Base-by-base conservation (phyloP, 2,329 filamentous ascomycete genomes). In the Calonectria pseudoturangicola region DNA sequence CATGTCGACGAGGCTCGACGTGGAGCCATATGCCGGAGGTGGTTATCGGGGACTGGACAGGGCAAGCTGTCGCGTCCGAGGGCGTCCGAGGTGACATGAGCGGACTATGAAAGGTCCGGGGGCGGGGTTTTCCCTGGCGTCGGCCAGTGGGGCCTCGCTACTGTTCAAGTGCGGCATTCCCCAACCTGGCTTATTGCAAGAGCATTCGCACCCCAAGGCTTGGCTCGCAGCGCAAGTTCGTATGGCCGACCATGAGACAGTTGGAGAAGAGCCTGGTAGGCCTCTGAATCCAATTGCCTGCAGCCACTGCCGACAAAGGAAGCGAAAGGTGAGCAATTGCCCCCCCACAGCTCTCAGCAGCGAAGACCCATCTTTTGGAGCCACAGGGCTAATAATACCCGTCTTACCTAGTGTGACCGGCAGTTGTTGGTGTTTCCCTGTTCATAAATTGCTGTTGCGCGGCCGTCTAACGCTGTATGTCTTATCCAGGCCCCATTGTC, bases 211-310 rank as follows among this genome's bases (percentile, higher is more conserved):
- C 43, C 36, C 66, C 60, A 54, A 64, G 47, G 39, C 47, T 70
- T 27, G 36, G 56, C 15, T 60, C 36, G 30, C 72, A 72, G 58
- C 58, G 12, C 48, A 62, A 45, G 25, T 70, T 27, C 68, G 48
- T 41, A 80, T 80, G 79, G 73, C 74, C 47, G 70, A 64, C 45
- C 25, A 63, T 73, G 74, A 71, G 2, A 6, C 12, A 25, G 43
- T 13, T 4, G 73, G 75, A 5, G 63, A 67, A 33, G 71, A 73
- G 39, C 50, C 36, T 30, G 78, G 73, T 50, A 72, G 68, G 64
- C 64, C 60, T 47, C 45, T 81, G 33, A 82, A 81, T 45, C 80
- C 82, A 4, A 83, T 83, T 56, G 83, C 82, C 8, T 84, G 81
- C 9, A 80, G 81, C 30, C 73, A 79, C 39, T 84, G 82, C 62